Conservation (phyloP, 1,284 basidiomycete species). For the Takashimella tepidaria region DNA sequence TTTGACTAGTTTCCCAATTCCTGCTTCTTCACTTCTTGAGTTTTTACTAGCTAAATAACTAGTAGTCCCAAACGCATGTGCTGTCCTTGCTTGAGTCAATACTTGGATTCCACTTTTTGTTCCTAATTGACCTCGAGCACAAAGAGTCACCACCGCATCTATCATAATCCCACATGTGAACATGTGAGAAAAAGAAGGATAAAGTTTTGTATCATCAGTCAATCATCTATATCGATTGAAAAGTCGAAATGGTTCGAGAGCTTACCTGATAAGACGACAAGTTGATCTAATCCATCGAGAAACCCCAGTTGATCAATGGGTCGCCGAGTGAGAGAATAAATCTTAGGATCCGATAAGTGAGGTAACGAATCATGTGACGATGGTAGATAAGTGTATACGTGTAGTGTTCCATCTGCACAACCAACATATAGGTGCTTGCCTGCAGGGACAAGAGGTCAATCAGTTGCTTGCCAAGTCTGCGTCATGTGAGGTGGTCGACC, state of each 20-base stretch:
- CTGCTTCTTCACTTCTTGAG: constrained; percentile 9
- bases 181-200: too few species aligned
- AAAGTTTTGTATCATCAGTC: too few species aligned
- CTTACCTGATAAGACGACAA: constrained; percentile 75
- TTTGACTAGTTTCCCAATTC: constrained; percentile 48
- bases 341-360: constrained; percentile 56
- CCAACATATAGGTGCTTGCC: constrained; percentile 73
- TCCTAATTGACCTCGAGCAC: constrained; percentile 58
- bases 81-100: constrained; percentile 67
- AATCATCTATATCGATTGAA: too few species aligned
- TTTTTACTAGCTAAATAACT: constrained; percentile 15
- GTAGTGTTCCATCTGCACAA: constrained; percentile 63
- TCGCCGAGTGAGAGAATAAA: constrained; percentile 62
- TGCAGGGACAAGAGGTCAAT: constrained; percentile 33
- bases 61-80: constrained; percentile 68
- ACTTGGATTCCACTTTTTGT: constrained; percentile 58
- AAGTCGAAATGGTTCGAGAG: too few species aligned
- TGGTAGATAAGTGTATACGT: constrained; percentile 41
- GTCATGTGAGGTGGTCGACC: neutral
- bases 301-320: constrained; percentile 82
- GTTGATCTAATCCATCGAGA: constrained; percentile 72
- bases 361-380: constrained; percentile 19
- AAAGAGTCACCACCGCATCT: constrained; percentile 45
- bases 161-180: too few species aligned
- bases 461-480: too few species aligned